Conservation (phyloP, 2,329 filamentous ascomycete genomes). For the Penicillium nordicum region DNA sequence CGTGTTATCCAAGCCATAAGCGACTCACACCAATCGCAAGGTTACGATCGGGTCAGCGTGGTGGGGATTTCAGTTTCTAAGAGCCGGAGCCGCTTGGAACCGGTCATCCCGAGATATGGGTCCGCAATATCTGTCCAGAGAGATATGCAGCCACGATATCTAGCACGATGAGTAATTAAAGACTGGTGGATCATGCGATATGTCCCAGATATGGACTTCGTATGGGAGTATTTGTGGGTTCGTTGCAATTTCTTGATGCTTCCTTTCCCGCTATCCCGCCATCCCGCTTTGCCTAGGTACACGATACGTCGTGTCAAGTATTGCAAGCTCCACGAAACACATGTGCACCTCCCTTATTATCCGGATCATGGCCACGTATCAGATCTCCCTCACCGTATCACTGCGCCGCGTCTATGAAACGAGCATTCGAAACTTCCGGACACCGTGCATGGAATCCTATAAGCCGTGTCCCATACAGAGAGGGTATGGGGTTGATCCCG, state of each 20-base stretch:
- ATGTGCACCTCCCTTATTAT: background rate
- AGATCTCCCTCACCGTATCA: background rate
- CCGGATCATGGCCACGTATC: background rate
- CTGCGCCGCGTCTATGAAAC: background rate
- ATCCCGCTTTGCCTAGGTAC: background rate
- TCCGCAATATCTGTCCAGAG: background rate
- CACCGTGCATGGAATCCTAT: background rate
- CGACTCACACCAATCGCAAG: background rate
- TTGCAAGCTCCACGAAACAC: background rate
- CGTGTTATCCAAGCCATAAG: background rate
- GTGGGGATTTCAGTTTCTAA: background rate
- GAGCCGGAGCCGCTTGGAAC: background rate
- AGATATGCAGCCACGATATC: background rate
- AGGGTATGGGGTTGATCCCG: background rate
- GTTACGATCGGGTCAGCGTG: background rate
- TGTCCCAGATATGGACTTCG: background rate
- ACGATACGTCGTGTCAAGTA: background rate
- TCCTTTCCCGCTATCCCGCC: conserved; percentile 1
- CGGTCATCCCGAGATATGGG: background rate
- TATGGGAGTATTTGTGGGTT: background rate
- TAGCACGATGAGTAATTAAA: background rate
- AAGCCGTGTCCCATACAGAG: background rate
- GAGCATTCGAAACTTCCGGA: background rate
- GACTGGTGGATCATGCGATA: background rate
- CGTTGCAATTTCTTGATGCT: background rate